These are phyloP conservation scores for Articulospora tetracladia DNA, from an alignment of 495 filamentous ascomycete genomes.

Conservation along the genomic window DNA sequence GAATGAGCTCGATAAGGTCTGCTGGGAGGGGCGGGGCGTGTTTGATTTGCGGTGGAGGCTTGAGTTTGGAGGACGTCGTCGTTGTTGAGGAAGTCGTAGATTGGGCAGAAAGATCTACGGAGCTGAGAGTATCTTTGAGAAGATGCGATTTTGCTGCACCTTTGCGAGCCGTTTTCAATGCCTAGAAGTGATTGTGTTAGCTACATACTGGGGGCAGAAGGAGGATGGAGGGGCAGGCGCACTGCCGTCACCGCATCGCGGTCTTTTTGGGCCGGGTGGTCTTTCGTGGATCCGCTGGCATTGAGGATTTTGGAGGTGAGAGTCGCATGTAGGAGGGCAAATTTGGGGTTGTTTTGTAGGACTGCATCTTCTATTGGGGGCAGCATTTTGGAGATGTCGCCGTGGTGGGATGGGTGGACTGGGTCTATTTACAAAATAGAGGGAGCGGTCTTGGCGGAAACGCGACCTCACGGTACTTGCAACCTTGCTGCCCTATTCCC, in stretches of 20 bases:
- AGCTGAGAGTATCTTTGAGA: slow-evolving; percentile 11
- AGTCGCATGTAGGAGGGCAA: slow-evolving; percentile 58
- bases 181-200: slow-evolving; percentile 8
- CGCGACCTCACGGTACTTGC: too few relatives aligned
- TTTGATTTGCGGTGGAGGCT: background rate
- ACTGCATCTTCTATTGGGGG: slow-evolving; percentile 60
- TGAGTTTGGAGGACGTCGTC: slow-evolving; percentile 4
- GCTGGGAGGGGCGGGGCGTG: slow-evolving; percentile 8
- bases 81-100: background rate
- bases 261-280: slow-evolving; percentile 47
- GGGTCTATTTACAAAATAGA: too few relatives aligned
- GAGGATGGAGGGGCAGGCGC: background rate
- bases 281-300: slow-evolving; percentile 57
- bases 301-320: slow-evolving; percentile 56
- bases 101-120: slow-evolving; percentile 15
- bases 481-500: too few relatives aligned
- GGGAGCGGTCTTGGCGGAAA: too few relatives aligned
- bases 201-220: background rate
- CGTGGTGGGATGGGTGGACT: background rate
- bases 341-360: slow-evolving; percentile 59
- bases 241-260: slow-evolving; percentile 51
- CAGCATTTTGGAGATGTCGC: slow-evolving; percentile 47
- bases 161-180: slow-evolving; percentile 8
- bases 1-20: slow-evolving; percentile 22
- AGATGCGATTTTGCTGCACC: slow-evolving; percentile 15